A percentile compares a stretch with the other conserved stretches of the same genome.
These are phyloP conservation scores for Paradendryphiella salina DNA, from an alignment of 2,329 filamentous ascomycete species.

Conservation along the genomic window DNA sequence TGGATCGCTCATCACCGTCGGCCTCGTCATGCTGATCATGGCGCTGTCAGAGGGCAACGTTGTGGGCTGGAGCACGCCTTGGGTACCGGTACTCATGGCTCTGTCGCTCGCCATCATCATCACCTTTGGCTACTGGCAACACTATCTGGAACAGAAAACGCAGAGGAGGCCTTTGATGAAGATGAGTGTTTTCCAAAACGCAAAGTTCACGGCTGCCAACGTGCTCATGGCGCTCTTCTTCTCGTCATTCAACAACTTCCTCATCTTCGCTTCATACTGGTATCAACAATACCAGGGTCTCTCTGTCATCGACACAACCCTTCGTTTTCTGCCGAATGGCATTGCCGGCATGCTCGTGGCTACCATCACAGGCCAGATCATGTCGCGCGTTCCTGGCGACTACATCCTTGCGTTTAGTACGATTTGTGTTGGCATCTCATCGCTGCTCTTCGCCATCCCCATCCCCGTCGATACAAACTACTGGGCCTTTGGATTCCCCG, in stretches of 20 bases:
- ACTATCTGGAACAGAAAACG: conserved; percentile 59
- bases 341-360: conserved; percentile 62
- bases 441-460: conserved; percentile 65
- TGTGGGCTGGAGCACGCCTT: conserved; percentile 67
- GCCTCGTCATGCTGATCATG: conserved; percentile 66
- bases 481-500: conserved; percentile 68
- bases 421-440: conserved; percentile 58
- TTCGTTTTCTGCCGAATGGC: conserved; percentile 68
- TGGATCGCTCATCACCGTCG: conserved; percentile 63
- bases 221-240: too few species aligned
- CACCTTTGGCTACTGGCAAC: conserved; percentile 65
- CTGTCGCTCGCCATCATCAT: conserved; percentile 60
- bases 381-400: conserved; percentile 59
- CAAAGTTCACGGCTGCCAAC: conserved; percentile 50
- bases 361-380: conserved; percentile 51
- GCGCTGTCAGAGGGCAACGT: conserved; percentile 71
- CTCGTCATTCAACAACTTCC: too few species aligned
- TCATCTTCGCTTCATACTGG: too few species aligned
- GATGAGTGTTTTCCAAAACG: conserved; percentile 64
- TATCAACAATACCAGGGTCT: too few species aligned
- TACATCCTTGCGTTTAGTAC: conserved; percentile 63
- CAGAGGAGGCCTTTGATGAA: conserved; percentile 64
- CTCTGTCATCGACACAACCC: too few species aligned
- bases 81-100: conserved; percentile 63
- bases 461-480: conserved; percentile 65